Evolutionary conservation across 805 yeast genomes (phyloP), one percentile per base, ranked within the genome.

Genomic region (Jamesozyma spencerorum): DNA sequence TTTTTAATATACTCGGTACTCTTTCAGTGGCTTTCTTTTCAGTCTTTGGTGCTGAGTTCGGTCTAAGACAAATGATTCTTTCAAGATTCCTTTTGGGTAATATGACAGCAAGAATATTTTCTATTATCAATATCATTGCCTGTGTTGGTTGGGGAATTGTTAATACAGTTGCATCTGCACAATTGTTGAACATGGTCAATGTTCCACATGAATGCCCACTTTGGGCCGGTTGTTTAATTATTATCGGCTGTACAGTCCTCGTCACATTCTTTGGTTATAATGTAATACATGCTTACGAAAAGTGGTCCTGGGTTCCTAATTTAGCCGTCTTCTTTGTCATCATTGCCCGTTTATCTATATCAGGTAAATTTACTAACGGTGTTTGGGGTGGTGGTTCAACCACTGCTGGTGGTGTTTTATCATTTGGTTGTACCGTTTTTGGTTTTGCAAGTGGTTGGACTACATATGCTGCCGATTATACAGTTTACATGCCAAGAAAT

Each of bases 361-460:
- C 83, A 38, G 75, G 74, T 34, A 74, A 74, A 45, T 85, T 87
- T 58, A 64, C 69, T 36, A 66, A 71, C 44, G 85, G 81, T 45
- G 58, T 60, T 14, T 60, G 63, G 49, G 32, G 45, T 18, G 55
- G 71, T 31, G 95, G 95, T 44, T 57, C 66, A 18, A 68, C 75
- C 27, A 80, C 81, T 45, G 94, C 92, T 31, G 95, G 85, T 45
- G 55, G 63, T 55, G 87, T 85, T 18, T 66, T 87, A 43, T 76
- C 88, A 19, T 85, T 81, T 50, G 95, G 95, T 58, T 79, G 86
- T 62, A 66, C 92, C 33, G 60, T 83, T 47, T 87, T 75, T 55
- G 96, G 96, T 47, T 87, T 81, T 57, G 94, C 95, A 38, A 76
- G 94, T 40, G 95, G 96, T 47, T 87, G 96, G 96, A 77, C 94